Evolutionary conservation across 805 yeast species (phyloP).

Genomic region (Jamesozyma rosinii): DNA sequence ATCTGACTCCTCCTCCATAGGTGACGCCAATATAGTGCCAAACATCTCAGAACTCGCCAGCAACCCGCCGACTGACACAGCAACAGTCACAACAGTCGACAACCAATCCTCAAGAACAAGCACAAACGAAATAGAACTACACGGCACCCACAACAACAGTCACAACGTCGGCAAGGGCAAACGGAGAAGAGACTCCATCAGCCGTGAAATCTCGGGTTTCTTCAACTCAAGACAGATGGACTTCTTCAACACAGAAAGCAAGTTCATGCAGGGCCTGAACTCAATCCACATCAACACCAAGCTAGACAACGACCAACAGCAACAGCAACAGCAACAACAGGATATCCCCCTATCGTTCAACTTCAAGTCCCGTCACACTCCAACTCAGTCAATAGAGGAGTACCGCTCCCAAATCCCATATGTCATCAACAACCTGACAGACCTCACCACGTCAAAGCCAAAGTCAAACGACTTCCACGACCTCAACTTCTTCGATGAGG

Average conservation of each 20-base stretch:
- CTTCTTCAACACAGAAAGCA: conserved; percentile 31
- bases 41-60: no score
- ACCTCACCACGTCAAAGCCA: background rate
- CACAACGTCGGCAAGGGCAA: no score
- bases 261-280: background rate
- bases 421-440: background rate
- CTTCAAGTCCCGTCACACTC: background rate
- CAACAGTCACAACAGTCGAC: background rate
- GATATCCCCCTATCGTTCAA: background rate
- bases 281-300: background rate
- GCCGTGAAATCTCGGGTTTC: conserved; percentile 43
- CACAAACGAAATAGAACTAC: background rate
- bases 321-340: background rate
- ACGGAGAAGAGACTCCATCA: conserved; percentile 8
- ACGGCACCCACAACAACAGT: no score
- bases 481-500: conserved; percentile 49
- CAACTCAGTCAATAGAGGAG: background rate
- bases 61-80: no score
- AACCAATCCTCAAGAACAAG: background rate
- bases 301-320: background rate
- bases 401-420: background rate
- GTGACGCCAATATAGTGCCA: background rate
- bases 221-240: conserved; percentile 60
- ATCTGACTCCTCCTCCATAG: background rate
- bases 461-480: background rate